Conservation (phyloP, 768 basidiomycete species). For the Erythrobasidium yunnanense region DNA sequence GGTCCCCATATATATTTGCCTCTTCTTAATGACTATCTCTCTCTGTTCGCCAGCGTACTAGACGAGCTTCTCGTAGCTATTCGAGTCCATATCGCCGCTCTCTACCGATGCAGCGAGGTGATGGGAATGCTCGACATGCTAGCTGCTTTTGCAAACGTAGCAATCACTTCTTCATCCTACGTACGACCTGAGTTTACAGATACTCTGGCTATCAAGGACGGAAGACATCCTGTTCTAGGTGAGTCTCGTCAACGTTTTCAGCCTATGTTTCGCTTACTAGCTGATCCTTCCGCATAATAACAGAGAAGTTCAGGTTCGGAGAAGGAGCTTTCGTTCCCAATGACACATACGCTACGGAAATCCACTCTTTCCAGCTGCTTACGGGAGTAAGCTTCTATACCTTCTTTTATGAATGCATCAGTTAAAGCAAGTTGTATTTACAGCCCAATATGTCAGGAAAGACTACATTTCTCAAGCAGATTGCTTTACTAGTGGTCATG, state of each 20-base stretch:
- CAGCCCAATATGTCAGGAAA: slow-evolving; percentile 46
- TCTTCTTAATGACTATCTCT: not conserved
- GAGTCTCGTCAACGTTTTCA: not conserved
- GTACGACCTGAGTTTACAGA: slow-evolving; percentile 31
- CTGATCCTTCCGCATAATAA: not conserved
- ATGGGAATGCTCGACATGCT: slow-evolving; percentile 82
- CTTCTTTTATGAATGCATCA: too few relatives aligned
- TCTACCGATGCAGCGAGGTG: slow-evolving; percentile 86
- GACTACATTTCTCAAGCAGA: slow-evolving; percentile 82
- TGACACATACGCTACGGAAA: slow-evolving; percentile 76
- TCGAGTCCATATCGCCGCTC: slow-evolving; percentile 57
- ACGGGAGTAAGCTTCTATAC: slow-evolving; percentile 27
- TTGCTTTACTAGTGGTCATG: slow-evolving; percentile 70
- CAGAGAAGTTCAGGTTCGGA: slow-evolving; percentile 35
- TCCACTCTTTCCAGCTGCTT: slow-evolving; percentile 78
- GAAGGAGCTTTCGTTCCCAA: slow-evolving; percentile 59
- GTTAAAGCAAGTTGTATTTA: not conserved
- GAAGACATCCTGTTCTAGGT: slow-evolving; percentile 28
- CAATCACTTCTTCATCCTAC: not conserved
- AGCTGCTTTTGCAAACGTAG: slow-evolving; percentile 45
- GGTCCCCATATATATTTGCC: not conserved
- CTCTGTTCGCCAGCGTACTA: not conserved
- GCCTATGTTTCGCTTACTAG: not conserved
- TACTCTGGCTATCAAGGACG: slow-evolving; percentile 25
- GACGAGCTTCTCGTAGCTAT: slow-evolving; percentile 9